These are phyloP conservation scores for Coemansia sp. DNA, from an alignment of 192 early-diverging fungal genomes.

Conservation along the genomic window DNA sequence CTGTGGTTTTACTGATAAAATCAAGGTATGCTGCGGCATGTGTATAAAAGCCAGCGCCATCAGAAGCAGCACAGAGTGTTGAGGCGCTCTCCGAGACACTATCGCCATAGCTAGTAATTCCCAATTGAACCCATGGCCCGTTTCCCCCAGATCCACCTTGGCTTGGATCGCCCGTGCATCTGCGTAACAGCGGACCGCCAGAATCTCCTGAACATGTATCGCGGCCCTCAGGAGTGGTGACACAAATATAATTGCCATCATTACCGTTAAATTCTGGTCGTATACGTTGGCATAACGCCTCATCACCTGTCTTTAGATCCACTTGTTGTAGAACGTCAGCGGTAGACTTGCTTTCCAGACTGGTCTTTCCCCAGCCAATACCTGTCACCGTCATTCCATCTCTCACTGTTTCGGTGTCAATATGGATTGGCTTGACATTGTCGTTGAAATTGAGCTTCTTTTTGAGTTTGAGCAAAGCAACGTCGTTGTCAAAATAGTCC, in stretches of 20 bases:
- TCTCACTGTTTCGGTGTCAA: conserved; percentile 20
- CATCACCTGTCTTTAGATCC: conserved; percentile 28
- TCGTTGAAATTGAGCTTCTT: conserved; percentile 26
- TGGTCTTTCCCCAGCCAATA: conserved; percentile 52
- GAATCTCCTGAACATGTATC: conserved; percentile 52
- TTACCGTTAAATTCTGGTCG: conserved; percentile 22
- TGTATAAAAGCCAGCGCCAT: conserved; percentile 55
- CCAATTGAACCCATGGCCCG: conserved; percentile 47
- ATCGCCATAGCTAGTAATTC: conserved; percentile 56
- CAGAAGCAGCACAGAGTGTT: conserved; percentile 35
- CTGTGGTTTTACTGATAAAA: conserved; percentile 43
- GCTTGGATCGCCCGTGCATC: conserved; percentile 11
- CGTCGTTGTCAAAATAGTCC: conserved; percentile 53
- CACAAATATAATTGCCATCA: conserved; percentile 52
- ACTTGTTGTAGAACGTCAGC: conserved; percentile 29
- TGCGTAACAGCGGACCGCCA: conserved; percentile 40
- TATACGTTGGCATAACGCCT: conserved; percentile 24
- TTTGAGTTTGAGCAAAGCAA: conserved; percentile 51
- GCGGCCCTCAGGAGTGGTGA: conserved; percentile 43
- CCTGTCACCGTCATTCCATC: conserved; percentile 42
- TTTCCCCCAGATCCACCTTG: conserved; percentile 4
- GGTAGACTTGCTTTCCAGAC: conserved; percentile 18
- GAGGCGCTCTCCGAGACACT: conserved; percentile 5
- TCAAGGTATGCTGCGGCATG: conserved; percentile 43
- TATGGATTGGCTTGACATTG: conserved; percentile 41